Conservation (phyloP, 2,329 filamentous ascomycete species). For the Rutstroemia sydowiana region DNA sequence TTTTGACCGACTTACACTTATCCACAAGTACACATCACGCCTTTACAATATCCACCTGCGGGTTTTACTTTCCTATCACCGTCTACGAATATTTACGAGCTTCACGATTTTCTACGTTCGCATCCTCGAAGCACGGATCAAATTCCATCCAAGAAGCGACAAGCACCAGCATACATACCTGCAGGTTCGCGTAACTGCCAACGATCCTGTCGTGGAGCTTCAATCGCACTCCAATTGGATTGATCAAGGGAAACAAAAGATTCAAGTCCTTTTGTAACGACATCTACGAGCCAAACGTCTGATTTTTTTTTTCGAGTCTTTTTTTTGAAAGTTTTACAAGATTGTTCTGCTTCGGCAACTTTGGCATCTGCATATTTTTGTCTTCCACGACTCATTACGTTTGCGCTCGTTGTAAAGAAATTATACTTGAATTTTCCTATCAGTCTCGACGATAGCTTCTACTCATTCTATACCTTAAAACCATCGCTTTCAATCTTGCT, state of each 20-base stretch:
- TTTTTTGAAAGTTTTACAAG: conserved; percentile 25
- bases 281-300: conserved; percentile 37
- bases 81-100: conserved; percentile 19
- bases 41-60: conserved; percentile 8
- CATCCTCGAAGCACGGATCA: conserved; percentile 28
- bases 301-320: conserved; percentile 26
- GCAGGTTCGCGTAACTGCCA: conserved; percentile 29
- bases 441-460: conserved; percentile 5
- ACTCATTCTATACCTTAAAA: conserved; percentile 15
- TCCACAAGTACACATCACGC: conserved; percentile 13
- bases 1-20: conserved; percentile 15
- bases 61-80: conserved; percentile 4
- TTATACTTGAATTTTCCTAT: conserved; percentile 6
- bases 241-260: conserved; percentile 24
- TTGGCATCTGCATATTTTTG: conserved; percentile 24
- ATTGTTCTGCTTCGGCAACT: conserved; percentile 16
- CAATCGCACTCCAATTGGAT: conserved; percentile 30
- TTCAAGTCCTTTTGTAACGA: conserved; percentile 33
- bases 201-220: conserved; percentile 28
- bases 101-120: conserved; percentile 23
- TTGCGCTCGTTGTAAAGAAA: conserved; percentile 22
- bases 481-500: conserved; percentile 3
- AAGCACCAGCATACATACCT: conserved; percentile 31
- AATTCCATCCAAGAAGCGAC: conserved; percentile 23
- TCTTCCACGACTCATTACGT: conserved; percentile 19